Evolutionary conservation across 2,329 filamentous ascomycete species (phyloP).

Genomic region (Calonectria multiphialidica): DNA sequence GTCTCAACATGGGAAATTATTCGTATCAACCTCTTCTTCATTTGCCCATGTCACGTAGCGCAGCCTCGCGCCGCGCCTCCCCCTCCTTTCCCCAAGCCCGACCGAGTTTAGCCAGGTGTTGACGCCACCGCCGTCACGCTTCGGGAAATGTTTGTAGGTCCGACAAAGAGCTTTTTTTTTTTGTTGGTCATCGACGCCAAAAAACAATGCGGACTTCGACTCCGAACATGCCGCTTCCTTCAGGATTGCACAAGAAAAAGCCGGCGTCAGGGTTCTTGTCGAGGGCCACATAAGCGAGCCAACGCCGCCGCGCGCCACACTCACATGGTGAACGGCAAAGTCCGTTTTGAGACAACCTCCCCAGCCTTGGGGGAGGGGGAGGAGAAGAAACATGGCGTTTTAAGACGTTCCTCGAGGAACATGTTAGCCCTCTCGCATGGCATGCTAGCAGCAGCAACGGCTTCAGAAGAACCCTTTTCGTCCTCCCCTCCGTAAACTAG

Average conservation of each 20-base stretch:
- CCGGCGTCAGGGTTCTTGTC: background rate
- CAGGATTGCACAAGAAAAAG: background rate
- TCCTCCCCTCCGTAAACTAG: background rate
- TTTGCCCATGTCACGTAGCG: background rate
- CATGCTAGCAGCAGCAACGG: background rate
- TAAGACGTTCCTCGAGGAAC: background rate
- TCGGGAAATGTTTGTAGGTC: background rate
- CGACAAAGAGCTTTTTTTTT: background rate
- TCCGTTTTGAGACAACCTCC: background rate
- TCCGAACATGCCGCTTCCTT: background rate
- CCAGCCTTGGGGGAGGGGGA: background rate
- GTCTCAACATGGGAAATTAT: slow-evolving; percentile 12
- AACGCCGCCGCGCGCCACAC: background rate
- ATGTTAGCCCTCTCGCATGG: background rate
- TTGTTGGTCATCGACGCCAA: background rate
- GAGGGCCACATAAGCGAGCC: background rate
- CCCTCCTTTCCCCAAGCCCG: no score
- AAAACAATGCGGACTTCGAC: background rate
- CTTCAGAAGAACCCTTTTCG: background rate
- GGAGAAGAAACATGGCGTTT: background rate
- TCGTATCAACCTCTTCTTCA: background rate
- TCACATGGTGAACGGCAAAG: background rate
- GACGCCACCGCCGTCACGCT: background rate
- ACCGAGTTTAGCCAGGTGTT: background rate
- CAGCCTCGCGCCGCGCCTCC: background rate